phyloP scores from a whole-genome alignment of 352 stramenopile species.

The Globisporangium paroecandrum region DNA sequence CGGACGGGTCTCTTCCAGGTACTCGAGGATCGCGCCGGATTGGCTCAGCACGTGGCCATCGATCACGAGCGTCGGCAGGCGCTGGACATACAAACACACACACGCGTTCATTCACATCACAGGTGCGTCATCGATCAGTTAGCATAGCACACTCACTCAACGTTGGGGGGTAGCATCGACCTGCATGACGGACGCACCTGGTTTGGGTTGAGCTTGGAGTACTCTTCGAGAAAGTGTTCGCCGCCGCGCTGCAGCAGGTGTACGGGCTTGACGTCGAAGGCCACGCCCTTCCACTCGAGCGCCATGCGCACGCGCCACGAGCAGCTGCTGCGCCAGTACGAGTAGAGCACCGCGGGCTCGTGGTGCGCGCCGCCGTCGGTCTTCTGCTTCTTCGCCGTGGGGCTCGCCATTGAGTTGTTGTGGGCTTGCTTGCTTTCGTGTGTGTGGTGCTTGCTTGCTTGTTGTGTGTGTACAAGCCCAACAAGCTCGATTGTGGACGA shows the following conservation, averaged over 20 bases:
- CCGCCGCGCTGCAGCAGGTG: slow-evolving; percentile 59
- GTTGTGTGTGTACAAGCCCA: background rate
- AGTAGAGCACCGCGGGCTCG: slow-evolving; percentile 58
- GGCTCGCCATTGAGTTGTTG: slow-evolving; percentile 13
- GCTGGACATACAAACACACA: slow-evolving; percentile 22
- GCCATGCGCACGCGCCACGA: slow-evolving; percentile 89
- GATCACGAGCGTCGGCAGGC: slow-evolving; percentile 80
- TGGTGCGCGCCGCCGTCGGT: background rate
- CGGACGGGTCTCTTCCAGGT: slow-evolving; percentile 86
- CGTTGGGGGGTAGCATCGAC: too few relatives aligned
- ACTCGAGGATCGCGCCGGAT: slow-evolving; percentile 91
- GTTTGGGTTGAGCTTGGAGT: slow-evolving; percentile 67
- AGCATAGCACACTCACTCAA: background rate
- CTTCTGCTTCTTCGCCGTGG: slow-evolving; percentile 8
- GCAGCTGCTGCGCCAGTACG: slow-evolving; percentile 87
- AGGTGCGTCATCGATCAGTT: background rate
- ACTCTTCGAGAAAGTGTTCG: slow-evolving; percentile 53
- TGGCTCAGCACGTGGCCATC: slow-evolving; percentile 71
- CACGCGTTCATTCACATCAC: background rate
- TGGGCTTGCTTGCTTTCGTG: background rate
- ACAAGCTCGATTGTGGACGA: background rate
- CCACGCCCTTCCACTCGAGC: slow-evolving; percentile 82
- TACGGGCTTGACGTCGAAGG: slow-evolving; percentile 76
- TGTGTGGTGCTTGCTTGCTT: slow-evolving; percentile 3
- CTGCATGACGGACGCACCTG: slow-evolving; percentile 26